Conservation (phyloP, 176 grass and related monocot genomes). For the Ampelocalamus luodianensis region DNA sequence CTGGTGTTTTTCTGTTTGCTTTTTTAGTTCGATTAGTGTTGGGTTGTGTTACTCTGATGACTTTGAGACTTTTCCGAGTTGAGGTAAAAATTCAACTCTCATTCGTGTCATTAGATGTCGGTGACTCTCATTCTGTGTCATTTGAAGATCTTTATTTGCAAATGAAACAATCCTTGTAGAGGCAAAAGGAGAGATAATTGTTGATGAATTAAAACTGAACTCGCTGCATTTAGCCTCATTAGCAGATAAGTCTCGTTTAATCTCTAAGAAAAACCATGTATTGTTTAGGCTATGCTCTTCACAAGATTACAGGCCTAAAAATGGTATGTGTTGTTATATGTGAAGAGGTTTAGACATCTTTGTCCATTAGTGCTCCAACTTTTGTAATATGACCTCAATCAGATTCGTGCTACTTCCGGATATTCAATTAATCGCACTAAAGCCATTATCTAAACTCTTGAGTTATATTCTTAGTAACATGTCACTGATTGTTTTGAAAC, state of each 20-base stretch:
- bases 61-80: conserved; percentile 75
- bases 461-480: no score
- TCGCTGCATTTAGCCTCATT: not conserved
- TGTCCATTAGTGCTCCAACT: not conserved
- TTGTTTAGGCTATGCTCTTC: not conserved
- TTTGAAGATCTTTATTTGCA: no score
- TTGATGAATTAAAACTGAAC: not conserved
- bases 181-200: no score
- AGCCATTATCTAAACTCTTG: no score
- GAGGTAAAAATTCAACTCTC: conserved; percentile 69
- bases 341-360: not conserved
- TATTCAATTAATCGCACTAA: no score
- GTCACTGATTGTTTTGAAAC: no score
- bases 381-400: not conserved
- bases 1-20: conserved; percentile 21
- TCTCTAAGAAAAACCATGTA: not conserved
- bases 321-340: not conserved
- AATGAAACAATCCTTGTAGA: not conserved
- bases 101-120: no score
- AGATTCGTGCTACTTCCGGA: not conserved
- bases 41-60: conserved; percentile 63
- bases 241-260: not conserved
- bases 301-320: not conserved
- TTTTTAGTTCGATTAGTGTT: conserved; percentile 73
- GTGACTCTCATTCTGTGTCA: conserved; percentile 25